Conservation (phyloP, 805 yeast species). For the Metschnikowia proteae region DNA sequence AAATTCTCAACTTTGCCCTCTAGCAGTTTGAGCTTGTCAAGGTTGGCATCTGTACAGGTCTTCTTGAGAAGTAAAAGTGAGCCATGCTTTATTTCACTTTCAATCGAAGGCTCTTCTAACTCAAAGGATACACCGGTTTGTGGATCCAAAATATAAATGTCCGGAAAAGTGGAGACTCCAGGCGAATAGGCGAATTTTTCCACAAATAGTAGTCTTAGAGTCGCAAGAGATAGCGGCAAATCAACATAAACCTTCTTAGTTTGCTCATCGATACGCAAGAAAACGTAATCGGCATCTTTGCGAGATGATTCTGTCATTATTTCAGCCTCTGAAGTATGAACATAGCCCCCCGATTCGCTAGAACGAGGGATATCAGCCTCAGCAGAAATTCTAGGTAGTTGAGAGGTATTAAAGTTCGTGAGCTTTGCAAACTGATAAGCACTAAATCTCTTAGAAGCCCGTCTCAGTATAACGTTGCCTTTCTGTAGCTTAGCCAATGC, state of each 20-base stretch:
- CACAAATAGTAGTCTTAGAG: conserved; percentile 68
- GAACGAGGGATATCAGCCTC: conserved; percentile 4
- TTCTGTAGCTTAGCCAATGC: conserved; percentile 77
- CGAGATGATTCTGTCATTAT: neutral
- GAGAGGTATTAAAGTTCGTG: conserved; percentile 35
- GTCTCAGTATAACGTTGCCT: conserved; percentile 77
- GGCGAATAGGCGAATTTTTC: conserved; percentile 87
- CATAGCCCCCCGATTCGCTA: neutral
- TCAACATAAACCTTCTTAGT: conserved; percentile 52
- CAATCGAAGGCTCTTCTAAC: conserved; percentile 64
- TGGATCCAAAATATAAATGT: conserved; percentile 66
- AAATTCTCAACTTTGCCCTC: conserved; percentile 9
- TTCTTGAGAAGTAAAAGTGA: conserved; percentile 22
- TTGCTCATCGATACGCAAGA: conserved; percentile 47
- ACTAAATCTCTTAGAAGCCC: conserved; percentile 91
- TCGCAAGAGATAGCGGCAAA: conserved; percentile 47
- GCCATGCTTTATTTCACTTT: conserved; percentile 53
- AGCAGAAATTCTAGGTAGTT: conserved; percentile 12
- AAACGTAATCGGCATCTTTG: conserved; percentile 27
- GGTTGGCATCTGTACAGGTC: neutral
- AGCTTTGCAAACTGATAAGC: conserved; percentile 88
- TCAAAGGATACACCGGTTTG: conserved; percentile 65
- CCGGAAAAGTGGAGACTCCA: conserved; percentile 67
- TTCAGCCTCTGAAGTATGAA: neutral
- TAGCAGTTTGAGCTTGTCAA: conserved; percentile 5